These are phyloP conservation scores for Aspergillus cejpii DNA, from an alignment of 2,329 filamentous ascomycete species.

Conservation along the genomic window DNA sequence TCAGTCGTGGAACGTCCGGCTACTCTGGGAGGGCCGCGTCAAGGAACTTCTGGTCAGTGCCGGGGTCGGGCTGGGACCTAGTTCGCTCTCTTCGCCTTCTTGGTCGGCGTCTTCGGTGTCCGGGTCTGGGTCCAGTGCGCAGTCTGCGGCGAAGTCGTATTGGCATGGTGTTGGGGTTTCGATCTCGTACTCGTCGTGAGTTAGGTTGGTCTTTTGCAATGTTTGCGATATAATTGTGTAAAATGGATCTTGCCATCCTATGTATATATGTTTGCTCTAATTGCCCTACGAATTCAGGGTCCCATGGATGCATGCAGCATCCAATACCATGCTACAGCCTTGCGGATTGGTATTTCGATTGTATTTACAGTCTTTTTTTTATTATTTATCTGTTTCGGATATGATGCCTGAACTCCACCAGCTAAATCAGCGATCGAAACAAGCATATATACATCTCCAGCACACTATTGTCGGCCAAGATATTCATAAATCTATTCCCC, in stretches of 20 bases:
- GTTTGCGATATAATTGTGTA: no score
- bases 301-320: no score
- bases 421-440: neutral
- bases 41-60: conserved; percentile 91
- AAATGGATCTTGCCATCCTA: no score
- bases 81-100: conserved; percentile 29
- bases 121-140: conserved; percentile 22
- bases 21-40: conserved; percentile 87
- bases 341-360: neutral
- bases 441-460: neutral
- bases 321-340: no score
- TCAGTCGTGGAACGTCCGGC: conserved; percentile 75
- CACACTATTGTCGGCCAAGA: neutral
- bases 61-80: conserved; percentile 70
- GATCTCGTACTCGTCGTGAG: conserved; percentile 38
- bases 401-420: neutral
- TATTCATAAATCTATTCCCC: neutral
- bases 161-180: conserved; percentile 41
- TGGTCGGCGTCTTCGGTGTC: conserved; percentile 20
- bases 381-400: neutral
- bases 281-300: neutral
- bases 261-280: conserved; percentile 1
- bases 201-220: conserved; percentile 1
- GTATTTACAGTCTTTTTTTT: neutral
- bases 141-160: conserved; percentile 29